Conservation (phyloP, 768 basidiomycete species). For the Suillus brevipes region DNA sequence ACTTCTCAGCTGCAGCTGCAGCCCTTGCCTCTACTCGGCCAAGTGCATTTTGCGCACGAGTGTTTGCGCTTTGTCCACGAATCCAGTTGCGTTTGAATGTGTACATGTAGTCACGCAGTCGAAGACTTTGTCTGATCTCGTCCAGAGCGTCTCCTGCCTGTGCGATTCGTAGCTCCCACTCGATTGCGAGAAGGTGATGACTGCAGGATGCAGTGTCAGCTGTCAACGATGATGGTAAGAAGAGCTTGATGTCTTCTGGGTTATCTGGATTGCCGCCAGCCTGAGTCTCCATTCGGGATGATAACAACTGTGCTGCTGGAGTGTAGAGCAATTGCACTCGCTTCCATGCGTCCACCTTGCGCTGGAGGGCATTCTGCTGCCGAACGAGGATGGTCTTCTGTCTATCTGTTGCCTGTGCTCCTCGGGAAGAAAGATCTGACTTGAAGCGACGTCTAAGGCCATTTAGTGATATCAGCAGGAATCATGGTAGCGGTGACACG, state of each 20-base stretch:
- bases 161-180: constrained; percentile 6
- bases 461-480: too few species aligned
- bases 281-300: background rate
- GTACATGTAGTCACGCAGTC: constrained; percentile 11
- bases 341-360: constrained; percentile 31
- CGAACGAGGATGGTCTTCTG: constrained; percentile 29
- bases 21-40: constrained; percentile 12
- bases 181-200: background rate
- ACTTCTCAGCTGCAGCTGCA: constrained; percentile 1
- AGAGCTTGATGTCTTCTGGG: background rate
- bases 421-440: constrained; percentile 7
- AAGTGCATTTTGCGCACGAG: constrained; percentile 8
- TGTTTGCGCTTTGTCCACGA: constrained; percentile 14
- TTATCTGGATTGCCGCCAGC: background rate
- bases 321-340: constrained; percentile 17
- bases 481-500: too few species aligned
- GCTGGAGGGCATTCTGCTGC: constrained; percentile 19
- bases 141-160: constrained; percentile 8
- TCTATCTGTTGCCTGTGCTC: constrained; percentile 24
- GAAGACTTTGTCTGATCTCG: constrained; percentile 8
- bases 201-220: background rate
- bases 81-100: constrained; percentile 16
- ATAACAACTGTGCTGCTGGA: background rate
- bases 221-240: background rate
- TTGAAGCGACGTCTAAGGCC: background rate